Conservation (phyloP, 257 asterid genomes). For the Cordia subcordata region DNA sequence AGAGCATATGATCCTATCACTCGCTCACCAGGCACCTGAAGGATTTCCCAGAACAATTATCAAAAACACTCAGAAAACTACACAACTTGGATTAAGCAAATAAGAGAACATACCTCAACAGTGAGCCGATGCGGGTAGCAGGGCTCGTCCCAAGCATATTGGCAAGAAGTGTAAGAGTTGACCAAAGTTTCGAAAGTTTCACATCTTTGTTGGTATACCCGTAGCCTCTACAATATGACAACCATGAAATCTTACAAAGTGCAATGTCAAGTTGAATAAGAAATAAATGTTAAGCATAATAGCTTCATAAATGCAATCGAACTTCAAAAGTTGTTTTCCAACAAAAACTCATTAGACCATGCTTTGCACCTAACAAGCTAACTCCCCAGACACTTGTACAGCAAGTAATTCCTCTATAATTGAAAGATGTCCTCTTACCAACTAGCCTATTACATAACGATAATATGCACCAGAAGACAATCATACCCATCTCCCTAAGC, state of each 20-base stretch:
- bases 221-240: slow-evolving; percentile 58
- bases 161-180: slow-evolving; percentile 77
- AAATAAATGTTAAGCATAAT: background rate
- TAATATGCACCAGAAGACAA: too few species aligned
- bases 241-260: slow-evolving; percentile 12
- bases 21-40: slow-evolving; percentile 91
- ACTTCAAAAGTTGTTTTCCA: too few species aligned
- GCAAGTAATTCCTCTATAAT: too few species aligned
- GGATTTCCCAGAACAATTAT: slow-evolving; percentile 14
- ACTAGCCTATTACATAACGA: too few species aligned
- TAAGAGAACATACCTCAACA: slow-evolving; percentile 61
- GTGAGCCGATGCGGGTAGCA: slow-evolving; percentile 81
- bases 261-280: background rate
- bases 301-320: background rate
- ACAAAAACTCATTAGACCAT: too few species aligned
- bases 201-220: slow-evolving; percentile 90
- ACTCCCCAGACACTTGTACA: too few species aligned
- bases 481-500: too few species aligned
- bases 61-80: slow-evolving; percentile 14
- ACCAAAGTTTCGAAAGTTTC: slow-evolving; percentile 87
- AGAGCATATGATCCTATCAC: slow-evolving; percentile 70
- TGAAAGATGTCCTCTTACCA: too few species aligned
- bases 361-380: too few species aligned
- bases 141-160: slow-evolving; percentile 99
- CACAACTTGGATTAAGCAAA: background rate